These are phyloP conservation scores for Fusarium udum DNA, from an alignment of 2,329 filamentous ascomycete genomes.

Conservation along the genomic window DNA sequence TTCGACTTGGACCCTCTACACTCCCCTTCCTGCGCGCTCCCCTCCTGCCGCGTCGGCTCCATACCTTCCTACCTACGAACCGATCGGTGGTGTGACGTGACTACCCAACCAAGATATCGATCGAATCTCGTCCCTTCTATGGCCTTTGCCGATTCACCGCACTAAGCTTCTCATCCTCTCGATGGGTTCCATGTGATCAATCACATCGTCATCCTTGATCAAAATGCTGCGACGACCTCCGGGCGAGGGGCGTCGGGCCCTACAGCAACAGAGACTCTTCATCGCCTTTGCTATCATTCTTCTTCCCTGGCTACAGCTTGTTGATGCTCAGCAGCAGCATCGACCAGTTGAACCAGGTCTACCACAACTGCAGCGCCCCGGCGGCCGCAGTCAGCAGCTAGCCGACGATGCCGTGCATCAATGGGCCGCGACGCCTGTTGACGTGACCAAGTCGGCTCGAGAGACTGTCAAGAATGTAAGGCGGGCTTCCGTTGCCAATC, in stretches of 20 bases:
- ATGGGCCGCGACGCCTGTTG: slow-evolving; percentile 46
- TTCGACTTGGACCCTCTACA: background rate
- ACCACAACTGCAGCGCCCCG: slow-evolving; percentile 33
- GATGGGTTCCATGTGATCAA: slow-evolving; percentile 42
- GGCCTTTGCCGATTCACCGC: slow-evolving; percentile 29
- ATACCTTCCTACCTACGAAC: slow-evolving; percentile 9
- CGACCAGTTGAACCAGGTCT: slow-evolving; percentile 42
- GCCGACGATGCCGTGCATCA: slow-evolving; percentile 44
- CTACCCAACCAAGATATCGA: slow-evolving; percentile 24
- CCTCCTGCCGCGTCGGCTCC: slow-evolving; percentile 26
- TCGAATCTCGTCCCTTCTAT: slow-evolving; percentile 9
- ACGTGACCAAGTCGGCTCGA: slow-evolving; percentile 43
- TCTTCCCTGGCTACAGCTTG: slow-evolving; percentile 63
- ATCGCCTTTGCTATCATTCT: slow-evolving; percentile 67
- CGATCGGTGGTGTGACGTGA: slow-evolving; percentile 39
- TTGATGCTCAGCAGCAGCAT: slow-evolving; percentile 73
- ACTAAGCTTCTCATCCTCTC: slow-evolving; percentile 5
- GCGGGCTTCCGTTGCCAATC: slow-evolving; percentile 39
- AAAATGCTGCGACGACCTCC: slow-evolving; percentile 72
- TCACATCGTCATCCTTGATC: slow-evolving; percentile 17
- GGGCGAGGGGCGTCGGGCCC: slow-evolving; percentile 63
- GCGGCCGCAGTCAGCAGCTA: slow-evolving; percentile 42
- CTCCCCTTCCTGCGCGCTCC: slow-evolving; percentile 8
- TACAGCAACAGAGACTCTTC: slow-evolving; percentile 57
- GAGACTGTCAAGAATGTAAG: slow-evolving; percentile 43